Percentiles rank a stretch among this genome's conserved stretches.
Conservation (phyloP, 108 stramenopile species). For the Nitzschia palea region DNA sequence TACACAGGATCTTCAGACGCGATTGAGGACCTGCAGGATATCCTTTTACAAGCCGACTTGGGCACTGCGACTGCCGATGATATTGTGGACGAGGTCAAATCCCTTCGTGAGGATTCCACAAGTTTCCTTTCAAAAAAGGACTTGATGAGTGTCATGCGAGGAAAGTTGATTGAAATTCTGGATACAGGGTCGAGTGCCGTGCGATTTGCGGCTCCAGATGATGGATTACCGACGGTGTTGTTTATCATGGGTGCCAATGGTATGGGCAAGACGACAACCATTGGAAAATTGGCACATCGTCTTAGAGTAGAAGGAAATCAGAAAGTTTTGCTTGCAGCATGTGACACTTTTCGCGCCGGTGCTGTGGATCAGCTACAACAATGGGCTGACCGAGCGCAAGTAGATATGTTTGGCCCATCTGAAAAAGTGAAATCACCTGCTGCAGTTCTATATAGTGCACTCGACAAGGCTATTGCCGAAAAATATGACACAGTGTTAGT, state of each 20-base stretch:
- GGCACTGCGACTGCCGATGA: conserved; percentile 76
- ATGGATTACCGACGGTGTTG: conserved; percentile 59
- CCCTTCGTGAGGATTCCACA: conserved; percentile 45
- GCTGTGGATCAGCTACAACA: conserved; percentile 92
- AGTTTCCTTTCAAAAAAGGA: conserved; percentile 60
- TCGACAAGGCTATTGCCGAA: conserved; percentile 76
- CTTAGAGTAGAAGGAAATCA: conserved; percentile 76
- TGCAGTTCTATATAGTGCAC: conserved; percentile 71
- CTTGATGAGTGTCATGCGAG: conserved; percentile 74
- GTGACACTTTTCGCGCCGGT: conserved; percentile 95
- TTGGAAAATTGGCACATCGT: conserved; percentile 93
- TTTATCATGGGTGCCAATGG: conserved; percentile 89
- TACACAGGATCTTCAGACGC: conserved; percentile 55
- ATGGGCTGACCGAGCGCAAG: conserved; percentile 87
- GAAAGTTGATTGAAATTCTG: conserved; percentile 75
- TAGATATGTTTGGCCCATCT: conserved; percentile 79
- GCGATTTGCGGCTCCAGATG: conserved; percentile 46
- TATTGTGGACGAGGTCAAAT: conserved; percentile 73
- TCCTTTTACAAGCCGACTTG: conserved; percentile 80
- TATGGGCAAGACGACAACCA: conserved; percentile 93
- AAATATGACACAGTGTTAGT: conserved; percentile 89
- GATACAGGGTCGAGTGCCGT: conserved; percentile 46
- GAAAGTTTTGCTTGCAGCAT: conserved; percentile 88
- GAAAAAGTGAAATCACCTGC: conserved; percentile 58
- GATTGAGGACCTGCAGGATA: conserved; percentile 72